Percentiles rank a stretch among this genome's conserved stretches.
phyloP scores from a whole-genome alignment of 2,329 filamentous ascomycete species.

The Sporothrix schenckii region DNA sequence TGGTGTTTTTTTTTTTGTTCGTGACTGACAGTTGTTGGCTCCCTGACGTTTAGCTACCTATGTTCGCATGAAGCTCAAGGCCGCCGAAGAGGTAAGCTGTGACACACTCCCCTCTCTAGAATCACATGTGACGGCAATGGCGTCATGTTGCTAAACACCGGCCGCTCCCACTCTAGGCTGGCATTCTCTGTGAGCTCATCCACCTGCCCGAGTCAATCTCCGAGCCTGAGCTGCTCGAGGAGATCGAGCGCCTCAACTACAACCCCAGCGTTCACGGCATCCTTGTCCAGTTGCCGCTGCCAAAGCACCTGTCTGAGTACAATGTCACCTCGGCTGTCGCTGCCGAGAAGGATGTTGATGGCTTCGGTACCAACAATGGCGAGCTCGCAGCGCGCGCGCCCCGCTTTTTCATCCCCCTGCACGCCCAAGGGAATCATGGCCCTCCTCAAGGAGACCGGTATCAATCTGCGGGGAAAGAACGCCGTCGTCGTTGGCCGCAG shows the following conservation, averaged over 20 bases:
- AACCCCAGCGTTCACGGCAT: constrained; percentile 86
- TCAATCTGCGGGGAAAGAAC: constrained; percentile 84
- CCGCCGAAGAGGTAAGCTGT: constrained; percentile 77
- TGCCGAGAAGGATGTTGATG: constrained; percentile 96
- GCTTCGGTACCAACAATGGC: constrained; percentile 89
- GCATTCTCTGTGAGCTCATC: constrained; percentile 83
- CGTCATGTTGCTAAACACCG: constrained; percentile 7
- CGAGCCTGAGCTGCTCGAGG: constrained; percentile 82
- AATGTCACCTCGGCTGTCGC: constrained; percentile 85
- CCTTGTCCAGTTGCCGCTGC: constrained; percentile 89
- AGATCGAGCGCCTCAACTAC: constrained; percentile 81
- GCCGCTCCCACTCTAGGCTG: constrained; percentile 61
- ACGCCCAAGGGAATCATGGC: constrained; percentile 98
- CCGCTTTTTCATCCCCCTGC: constrained; percentile 90
- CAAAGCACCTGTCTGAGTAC: constrained; percentile 88
- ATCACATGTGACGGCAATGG: background rate
- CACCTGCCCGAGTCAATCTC: constrained; percentile 80
- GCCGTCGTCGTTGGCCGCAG: constrained; percentile 93
- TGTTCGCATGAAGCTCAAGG: constrained; percentile 99
- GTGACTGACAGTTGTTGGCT: constrained; percentile 1
- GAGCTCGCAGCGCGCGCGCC: constrained; percentile 90
- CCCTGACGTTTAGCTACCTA: constrained; percentile 72
- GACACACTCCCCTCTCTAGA: background rate
- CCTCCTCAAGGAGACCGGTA: constrained; percentile 78
- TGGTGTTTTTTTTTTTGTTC: background rate